These are phyloP conservation scores for Trametes cinnabarina DNA, from an alignment of 768 basidiomycete genomes.

Conservation along the genomic window DNA sequence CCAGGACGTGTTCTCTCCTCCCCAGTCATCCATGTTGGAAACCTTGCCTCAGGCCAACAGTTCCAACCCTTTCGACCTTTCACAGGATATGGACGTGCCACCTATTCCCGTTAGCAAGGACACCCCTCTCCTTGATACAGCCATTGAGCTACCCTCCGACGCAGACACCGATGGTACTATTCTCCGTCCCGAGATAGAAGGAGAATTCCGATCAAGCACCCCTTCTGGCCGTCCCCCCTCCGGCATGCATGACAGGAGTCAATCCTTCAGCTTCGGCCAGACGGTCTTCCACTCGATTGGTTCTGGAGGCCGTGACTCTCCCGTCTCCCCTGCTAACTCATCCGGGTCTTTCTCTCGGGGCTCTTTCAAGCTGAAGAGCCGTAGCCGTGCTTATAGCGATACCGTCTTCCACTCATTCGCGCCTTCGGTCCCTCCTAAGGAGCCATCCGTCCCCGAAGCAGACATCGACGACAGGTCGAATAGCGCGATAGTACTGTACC, in stretches of 20 bases:
- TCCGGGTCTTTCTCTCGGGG: conserved; percentile 20
- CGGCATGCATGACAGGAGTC: conserved; percentile 48
- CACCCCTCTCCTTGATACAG: conserved; percentile 33
- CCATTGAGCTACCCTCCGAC: conserved; percentile 36
- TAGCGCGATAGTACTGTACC: conserved; percentile 47
- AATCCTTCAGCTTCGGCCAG: conserved; percentile 69
- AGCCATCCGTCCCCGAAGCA: conserved; percentile 45
- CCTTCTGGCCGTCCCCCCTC: conserved; percentile 14
- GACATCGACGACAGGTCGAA: conserved; percentile 64
- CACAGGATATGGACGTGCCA: conserved; percentile 53
- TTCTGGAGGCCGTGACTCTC: conserved; percentile 7
- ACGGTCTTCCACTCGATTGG: conserved; percentile 57
- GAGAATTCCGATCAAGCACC: conserved; percentile 14
- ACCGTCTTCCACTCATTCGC: conserved; percentile 61
- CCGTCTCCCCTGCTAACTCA: conserved; percentile 22
- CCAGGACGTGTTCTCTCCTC: conserved; percentile 46
- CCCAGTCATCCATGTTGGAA: conserved; percentile 33
- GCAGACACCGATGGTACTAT: conserved; percentile 22
- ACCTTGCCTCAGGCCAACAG: conserved; percentile 43
- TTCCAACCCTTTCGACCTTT: conserved; percentile 57
- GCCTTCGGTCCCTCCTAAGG: conserved; percentile 29
- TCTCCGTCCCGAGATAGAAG: conserved; percentile 1
- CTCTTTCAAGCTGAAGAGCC: conserved; percentile 30
- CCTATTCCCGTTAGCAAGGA: conserved; percentile 36
- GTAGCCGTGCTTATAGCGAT: conserved; percentile 60